Conservation (phyloP, 2,329 filamentous ascomycete genomes). For the Exserohilum turcica region DNA sequence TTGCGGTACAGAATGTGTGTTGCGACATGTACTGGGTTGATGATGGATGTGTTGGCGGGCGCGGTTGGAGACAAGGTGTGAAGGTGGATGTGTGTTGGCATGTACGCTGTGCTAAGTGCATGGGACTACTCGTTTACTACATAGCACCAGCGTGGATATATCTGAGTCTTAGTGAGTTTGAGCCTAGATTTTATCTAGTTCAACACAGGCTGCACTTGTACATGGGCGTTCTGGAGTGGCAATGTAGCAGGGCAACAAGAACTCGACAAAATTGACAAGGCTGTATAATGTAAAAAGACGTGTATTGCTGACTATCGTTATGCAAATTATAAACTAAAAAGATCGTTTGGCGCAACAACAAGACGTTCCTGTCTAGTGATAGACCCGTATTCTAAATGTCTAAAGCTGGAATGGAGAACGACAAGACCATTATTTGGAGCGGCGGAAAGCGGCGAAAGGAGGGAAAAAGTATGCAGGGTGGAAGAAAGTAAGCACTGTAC, state of each 20-base stretch:
- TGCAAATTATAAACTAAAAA: neutral
- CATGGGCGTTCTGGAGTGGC: too few relatives aligned
- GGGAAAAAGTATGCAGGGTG: conserved; percentile 38
- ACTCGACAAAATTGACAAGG: too few relatives aligned
- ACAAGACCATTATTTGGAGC: conserved; percentile 8
- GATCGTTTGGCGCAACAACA: neutral
- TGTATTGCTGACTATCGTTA: conserved; percentile 3
- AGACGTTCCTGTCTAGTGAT: neutral
- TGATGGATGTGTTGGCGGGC: neutral
- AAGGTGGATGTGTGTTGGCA: neutral
- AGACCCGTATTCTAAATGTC: conserved; percentile 2
- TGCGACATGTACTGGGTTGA: neutral
- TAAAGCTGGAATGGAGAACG: neutral
- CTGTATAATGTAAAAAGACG: too few relatives aligned
- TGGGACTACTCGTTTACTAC: neutral
- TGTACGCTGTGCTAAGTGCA: neutral
- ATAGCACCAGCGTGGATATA: neutral
- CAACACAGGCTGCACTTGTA: too few relatives aligned
- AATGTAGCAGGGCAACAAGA: too few relatives aligned
- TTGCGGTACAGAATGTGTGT: too few relatives aligned
- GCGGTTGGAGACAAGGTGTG: neutral
- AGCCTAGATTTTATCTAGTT: neutral
- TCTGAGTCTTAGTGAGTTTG: neutral
- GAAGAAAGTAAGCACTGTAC: conserved; percentile 29
- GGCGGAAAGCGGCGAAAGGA: conserved; percentile 34